Base-by-base conservation (phyloP, 768 basidiomycete genomes). In the Hypsizygus marmoreus region DNA sequence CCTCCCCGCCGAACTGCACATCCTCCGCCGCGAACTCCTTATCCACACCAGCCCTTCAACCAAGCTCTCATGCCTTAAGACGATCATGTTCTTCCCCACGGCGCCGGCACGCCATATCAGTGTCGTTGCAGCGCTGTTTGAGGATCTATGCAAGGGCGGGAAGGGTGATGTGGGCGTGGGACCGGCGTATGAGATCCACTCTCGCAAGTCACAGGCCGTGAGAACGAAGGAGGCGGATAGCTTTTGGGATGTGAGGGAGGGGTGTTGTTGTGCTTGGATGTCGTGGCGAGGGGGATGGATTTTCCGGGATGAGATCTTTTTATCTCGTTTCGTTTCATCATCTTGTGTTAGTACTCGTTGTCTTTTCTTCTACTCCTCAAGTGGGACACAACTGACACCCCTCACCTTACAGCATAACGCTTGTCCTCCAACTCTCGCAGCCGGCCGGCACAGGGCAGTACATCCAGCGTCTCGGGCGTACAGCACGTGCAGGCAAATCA, bases 401-500 rank as follows among this genome's bases (percentile, higher is more conserved):
- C 16, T 17, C 22, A 13, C 28, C 39, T 38, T 36, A 23, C 52
- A 78, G 79, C 12, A 80, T 86, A 6, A 80, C 82, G 0, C 69
- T 77, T 1, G 77, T 86, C 34, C 55, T 84, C 6, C 84, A 86
- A 58, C 61, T 82, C 44, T 83, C 82, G 48, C 74, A 87, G 51
- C 87, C 88, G 10, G 75, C 80, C 0, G 76, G 81, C 44, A 73
- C 80, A 19, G 88, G 88, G 56, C 86, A 88, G 59, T 89, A 90
- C 64, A 82, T 90, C 44, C 88, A 89, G 56, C 79, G 88, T 16
- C 81, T 90, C 6, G 88, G 88, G 11, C 79, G 87, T 36, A 90
- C 87, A 13, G 88, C 87, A 9, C 80, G 88, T 33, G 88, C 88
- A 0, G 88, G 87, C 4, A 69, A 79, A 35, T 68, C 75, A 4